Percentiles rank a stretch among this genome's conserved stretches.
These are phyloP conservation scores for Salix brachista DNA, from an alignment of 345 rosid genomes.

Conservation along the genomic window DNA sequence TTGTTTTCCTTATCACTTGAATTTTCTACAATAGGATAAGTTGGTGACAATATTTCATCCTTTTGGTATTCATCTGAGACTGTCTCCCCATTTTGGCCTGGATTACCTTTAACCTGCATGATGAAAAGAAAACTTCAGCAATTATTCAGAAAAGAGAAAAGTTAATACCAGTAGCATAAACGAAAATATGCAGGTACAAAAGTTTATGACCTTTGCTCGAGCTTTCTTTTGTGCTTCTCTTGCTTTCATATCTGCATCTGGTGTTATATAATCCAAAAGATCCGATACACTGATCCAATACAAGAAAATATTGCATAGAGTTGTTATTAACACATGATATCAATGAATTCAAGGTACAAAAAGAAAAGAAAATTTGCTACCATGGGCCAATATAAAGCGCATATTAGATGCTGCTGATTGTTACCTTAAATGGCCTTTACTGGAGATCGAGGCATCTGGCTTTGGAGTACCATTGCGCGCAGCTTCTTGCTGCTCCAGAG, in stretches of 20 bases:
- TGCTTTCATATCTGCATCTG: slow-evolving; percentile 78
- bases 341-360: not conserved
- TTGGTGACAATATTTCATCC: slow-evolving; percentile 49
- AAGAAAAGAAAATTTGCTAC: not conserved
- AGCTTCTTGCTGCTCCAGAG: slow-evolving; percentile 38
- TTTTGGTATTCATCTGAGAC: slow-evolving; percentile 56
- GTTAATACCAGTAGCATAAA: not conserved
- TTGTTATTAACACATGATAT: not conserved
- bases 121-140: slow-evolving; percentile 15
- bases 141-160: slow-evolving; percentile 4
- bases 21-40: slow-evolving; percentile 44
- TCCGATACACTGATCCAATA: slow-evolving; percentile 78
- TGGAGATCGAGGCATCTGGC: slow-evolving; percentile 37
- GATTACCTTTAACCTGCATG: slow-evolving; percentile 66
- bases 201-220: slow-evolving; percentile 70
- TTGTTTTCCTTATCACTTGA: slow-evolving; percentile 80
- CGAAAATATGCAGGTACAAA: slow-evolving; percentile 7
- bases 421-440: slow-evolving; percentile 38
- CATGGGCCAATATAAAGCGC: not conserved
- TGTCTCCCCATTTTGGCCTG: slow-evolving; percentile 62
- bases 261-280: slow-evolving; percentile 94
- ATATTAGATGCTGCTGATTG: not conserved
- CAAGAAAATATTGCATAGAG: slow-evolving; percentile 5
- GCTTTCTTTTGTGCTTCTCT: slow-evolving; percentile 90
- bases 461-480: slow-evolving; percentile 36